Percentiles rank a stretch among this genome's conserved stretches.
phyloP scores from a whole-genome alignment of 164 flowering plant genomes.

The Macadamia tetraphylla region DNA sequence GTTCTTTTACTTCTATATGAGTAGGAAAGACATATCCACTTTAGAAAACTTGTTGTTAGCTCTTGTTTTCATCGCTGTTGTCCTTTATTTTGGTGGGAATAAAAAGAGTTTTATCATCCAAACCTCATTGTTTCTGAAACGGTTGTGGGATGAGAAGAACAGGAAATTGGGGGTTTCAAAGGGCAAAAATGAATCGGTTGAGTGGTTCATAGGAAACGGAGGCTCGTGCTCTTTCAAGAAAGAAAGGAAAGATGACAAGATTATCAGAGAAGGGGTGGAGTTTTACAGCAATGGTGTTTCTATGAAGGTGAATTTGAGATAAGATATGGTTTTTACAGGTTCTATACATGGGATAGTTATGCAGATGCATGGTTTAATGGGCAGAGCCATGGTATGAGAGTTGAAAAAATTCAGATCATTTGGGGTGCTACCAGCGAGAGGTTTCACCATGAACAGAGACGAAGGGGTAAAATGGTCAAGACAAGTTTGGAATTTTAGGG shows the following conservation, averaged over 20 bases:
- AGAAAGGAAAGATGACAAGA: conserved; percentile 11
- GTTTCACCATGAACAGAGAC: no score
- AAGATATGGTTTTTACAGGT: conserved; percentile 34
- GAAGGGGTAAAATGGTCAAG: no score
- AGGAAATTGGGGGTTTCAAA: conserved; percentile 21
- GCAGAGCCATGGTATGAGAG: conserved; percentile 36
- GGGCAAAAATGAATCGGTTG: conserved; percentile 37
- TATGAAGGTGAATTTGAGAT: conserved; percentile 59
- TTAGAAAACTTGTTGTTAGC: conserved; percentile 61
- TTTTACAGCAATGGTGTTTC: conserved; percentile 79
- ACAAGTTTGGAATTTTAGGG: no score
- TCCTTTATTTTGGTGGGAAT: conserved; percentile 36
- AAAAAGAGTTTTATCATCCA: conserved; percentile 39
- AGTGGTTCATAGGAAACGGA: conserved; percentile 66
- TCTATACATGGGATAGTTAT: conserved; percentile 36
- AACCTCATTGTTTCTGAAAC: conserved; percentile 19
- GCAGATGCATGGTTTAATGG: conserved; percentile 38
- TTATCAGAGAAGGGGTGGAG: conserved; percentile 65
- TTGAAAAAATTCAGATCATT: neutral
- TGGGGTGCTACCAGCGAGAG: no score
- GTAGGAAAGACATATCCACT: conserved; percentile 41
- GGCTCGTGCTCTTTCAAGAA: neutral
- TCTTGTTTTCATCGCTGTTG: conserved; percentile 48
- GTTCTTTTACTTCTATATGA: conserved; percentile 30
- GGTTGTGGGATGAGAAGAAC: conserved; percentile 24